These are phyloP conservation scores for Candida dubliniensis DNA, from an alignment of 1,139 yeast genomes.

Conservation along the genomic window DNA sequence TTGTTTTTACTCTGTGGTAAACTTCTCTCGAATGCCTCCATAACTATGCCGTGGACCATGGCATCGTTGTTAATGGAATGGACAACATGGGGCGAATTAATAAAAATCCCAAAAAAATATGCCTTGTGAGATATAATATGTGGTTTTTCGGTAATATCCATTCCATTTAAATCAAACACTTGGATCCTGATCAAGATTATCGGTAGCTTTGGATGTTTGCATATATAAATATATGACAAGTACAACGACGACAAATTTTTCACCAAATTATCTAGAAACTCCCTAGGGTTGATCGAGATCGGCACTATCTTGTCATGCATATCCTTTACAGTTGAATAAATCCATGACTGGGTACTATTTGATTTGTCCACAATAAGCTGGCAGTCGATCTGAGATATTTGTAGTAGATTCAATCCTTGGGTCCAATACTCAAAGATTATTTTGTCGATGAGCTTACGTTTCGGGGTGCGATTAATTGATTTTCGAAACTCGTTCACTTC, in stretches of 20 bases:
- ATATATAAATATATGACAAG: slow-evolving; percentile 62
- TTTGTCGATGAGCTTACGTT: slow-evolving; percentile 48
- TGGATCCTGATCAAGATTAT: slow-evolving; percentile 64
- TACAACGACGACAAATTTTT: slow-evolving; percentile 49
- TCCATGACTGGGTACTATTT: slow-evolving; percentile 50
- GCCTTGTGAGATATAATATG: slow-evolving; percentile 57
- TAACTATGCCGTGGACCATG: slow-evolving; percentile 51
- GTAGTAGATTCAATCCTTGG: slow-evolving; percentile 63
- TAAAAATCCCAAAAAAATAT: slow-evolving; percentile 64
- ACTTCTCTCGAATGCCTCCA: slow-evolving; percentile 59
- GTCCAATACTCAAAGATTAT: slow-evolving; percentile 60
- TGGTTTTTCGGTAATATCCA: slow-evolving; percentile 25
- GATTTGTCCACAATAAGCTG: slow-evolving; percentile 56
- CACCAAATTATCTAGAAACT: slow-evolving; percentile 50
- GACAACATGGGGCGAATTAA: slow-evolving; percentile 64
- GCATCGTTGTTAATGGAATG: slow-evolving; percentile 51
- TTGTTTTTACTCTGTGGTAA: slow-evolving; percentile 42
- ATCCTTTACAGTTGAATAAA: slow-evolving; percentile 53
- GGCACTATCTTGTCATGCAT: slow-evolving; percentile 33
- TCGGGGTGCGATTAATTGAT: slow-evolving; percentile 25
- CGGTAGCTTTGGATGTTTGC: slow-evolving; percentile 64
- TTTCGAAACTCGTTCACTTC: slow-evolving; percentile 19
- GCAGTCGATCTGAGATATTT: slow-evolving; percentile 72
- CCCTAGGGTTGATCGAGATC: slow-evolving; percentile 41
- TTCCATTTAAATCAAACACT: slow-evolving; percentile 51